Percentiles rank a stretch among this genome's conserved stretches.
Evolutionary conservation across 345 rosid genomes (phyloP).

Genomic region (Aquilaria yunnanensis): DNA sequence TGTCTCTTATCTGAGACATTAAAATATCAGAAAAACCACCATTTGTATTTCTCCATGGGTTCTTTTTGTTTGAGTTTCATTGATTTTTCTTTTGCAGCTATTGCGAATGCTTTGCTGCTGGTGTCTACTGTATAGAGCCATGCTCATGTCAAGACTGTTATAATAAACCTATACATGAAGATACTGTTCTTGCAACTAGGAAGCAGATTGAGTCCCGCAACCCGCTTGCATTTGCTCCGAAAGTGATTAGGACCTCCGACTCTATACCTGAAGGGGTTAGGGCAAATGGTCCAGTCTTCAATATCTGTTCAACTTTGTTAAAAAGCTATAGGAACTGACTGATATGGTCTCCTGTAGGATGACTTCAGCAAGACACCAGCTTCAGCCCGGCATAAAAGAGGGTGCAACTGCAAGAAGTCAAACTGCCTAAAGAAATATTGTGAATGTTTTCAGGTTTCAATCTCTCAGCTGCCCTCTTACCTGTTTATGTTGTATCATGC

Average conservation of each 20-base stretch:
- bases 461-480: background rate
- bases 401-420: slow-evolving; percentile 98
- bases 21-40: background rate
- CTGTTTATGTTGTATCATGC: slow-evolving; percentile 14
- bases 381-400: slow-evolving; percentile 94
- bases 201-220: slow-evolving; percentile 95
- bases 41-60: background rate
- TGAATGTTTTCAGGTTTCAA: slow-evolving; percentile 95
- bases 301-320: slow-evolving; percentile 3
- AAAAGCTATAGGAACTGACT: slow-evolving; percentile 10
- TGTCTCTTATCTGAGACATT: no score
- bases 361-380: slow-evolving; percentile 83
- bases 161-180: slow-evolving; percentile 92
- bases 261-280: slow-evolving; percentile 59
- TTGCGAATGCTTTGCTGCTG: slow-evolving; percentile 99
- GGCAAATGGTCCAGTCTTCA: background rate
- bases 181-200: slow-evolving; percentile 89
- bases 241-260: slow-evolving; percentile 68
- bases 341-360: slow-evolving; percentile 41
- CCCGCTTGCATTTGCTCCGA: slow-evolving; percentile 99
- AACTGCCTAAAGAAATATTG: slow-evolving; percentile 93
- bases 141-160: slow-evolving; percentile 94
- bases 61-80: background rate
- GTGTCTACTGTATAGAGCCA: slow-evolving; percentile 89
- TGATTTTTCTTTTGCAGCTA: slow-evolving; percentile 46